Conservation (phyloP, 371 early-diverging fungal species). For the Mortierella sp. region DNA sequence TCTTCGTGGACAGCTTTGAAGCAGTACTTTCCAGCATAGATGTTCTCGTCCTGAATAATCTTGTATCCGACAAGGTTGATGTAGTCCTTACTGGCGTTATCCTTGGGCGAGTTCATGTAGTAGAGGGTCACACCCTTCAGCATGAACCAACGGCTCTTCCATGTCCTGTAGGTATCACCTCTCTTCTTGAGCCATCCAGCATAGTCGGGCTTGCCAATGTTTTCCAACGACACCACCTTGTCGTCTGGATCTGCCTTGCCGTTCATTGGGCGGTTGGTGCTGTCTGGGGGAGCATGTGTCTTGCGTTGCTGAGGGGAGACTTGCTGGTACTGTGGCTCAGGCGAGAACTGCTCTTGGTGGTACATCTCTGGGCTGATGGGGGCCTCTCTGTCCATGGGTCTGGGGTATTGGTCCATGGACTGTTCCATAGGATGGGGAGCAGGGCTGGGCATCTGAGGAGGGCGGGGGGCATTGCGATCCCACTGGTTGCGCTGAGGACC, state of each 20-base stretch:
- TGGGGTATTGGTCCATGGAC: slow-evolving; percentile 31
- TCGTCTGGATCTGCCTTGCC: slow-evolving; percentile 48
- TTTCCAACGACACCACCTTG: slow-evolving; percentile 48
- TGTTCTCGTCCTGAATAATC: slow-evolving; percentile 69
- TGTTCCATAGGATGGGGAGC: slow-evolving; percentile 16
- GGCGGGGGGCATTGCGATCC: slow-evolving; percentile 33
- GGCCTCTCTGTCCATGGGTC: slow-evolving; percentile 33
- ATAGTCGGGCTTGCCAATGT: slow-evolving; percentile 67
- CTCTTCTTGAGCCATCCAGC: slow-evolving; percentile 79
- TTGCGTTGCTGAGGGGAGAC: slow-evolving; percentile 34
- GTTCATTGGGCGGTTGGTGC: slow-evolving; percentile 35
- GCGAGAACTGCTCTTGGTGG: slow-evolving; percentile 24
- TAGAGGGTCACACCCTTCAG: slow-evolving; percentile 74
- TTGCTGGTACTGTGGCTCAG: slow-evolving; percentile 25
- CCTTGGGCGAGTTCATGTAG: slow-evolving; percentile 76
- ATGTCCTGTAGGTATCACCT: slow-evolving; percentile 73
- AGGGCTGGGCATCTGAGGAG: slow-evolving; percentile 34
- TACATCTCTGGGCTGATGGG: slow-evolving; percentile 30
- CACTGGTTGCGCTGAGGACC: slow-evolving; percentile 36
- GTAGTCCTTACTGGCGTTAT: slow-evolving; percentile 67
- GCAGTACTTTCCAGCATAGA: slow-evolving; percentile 72
- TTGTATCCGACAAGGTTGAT: slow-evolving; percentile 68
- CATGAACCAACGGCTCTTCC: slow-evolving; percentile 81
- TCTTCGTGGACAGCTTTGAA: slow-evolving; percentile 74
- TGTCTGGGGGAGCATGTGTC: slow-evolving; percentile 40